A percentile compares a stretch with the other conserved stretches of the same genome.
These are phyloP conservation scores for Clohesyomyces aquaticus DNA, from an alignment of 495 filamentous ascomycete species.

Conservation along the genomic window DNA sequence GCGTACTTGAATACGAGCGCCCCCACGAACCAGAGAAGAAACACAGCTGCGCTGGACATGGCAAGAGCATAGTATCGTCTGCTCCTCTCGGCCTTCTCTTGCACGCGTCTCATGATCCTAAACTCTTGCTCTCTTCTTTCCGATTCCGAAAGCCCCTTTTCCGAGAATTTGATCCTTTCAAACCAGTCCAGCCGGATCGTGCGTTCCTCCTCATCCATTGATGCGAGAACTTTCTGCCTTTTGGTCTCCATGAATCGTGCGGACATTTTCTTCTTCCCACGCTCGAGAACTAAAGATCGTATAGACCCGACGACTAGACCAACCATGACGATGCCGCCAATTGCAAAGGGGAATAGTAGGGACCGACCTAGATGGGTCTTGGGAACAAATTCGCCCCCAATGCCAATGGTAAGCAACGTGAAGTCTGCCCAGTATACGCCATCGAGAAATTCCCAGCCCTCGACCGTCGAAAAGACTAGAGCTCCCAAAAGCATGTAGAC, in stretches of 20 bases:
- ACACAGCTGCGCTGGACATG: slow-evolving; percentile 65
- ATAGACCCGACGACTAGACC: slow-evolving; percentile 84
- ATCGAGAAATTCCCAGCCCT: slow-evolving; percentile 79
- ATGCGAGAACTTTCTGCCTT: slow-evolving; percentile 58
- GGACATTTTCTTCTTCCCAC: slow-evolving; percentile 69
- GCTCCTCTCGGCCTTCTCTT: slow-evolving; percentile 56
- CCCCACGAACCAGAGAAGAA: slow-evolving; percentile 78
- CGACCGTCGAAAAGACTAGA: slow-evolving; percentile 69
- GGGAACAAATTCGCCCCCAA: slow-evolving; percentile 69
- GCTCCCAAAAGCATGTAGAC: slow-evolving; percentile 76
- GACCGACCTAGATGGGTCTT: slow-evolving; percentile 64
- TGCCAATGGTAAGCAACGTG: slow-evolving; percentile 82
- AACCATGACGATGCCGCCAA: slow-evolving; percentile 78
- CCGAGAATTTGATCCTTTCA: slow-evolving; percentile 41
- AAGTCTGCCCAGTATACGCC: slow-evolving; percentile 82
- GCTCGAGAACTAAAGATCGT: slow-evolving; percentile 75
- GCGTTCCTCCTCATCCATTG: slow-evolving; percentile 54
- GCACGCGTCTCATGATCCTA: slow-evolving; percentile 77
- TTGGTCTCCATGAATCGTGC: slow-evolving; percentile 73
- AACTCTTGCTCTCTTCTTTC: slow-evolving; percentile 76
- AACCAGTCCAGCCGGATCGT: slow-evolving; percentile 58
- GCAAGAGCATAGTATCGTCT: slow-evolving; percentile 71
- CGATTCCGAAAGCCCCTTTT: slow-evolving; percentile 52
- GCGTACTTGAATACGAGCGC: slow-evolving; percentile 69
- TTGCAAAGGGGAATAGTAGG: slow-evolving; percentile 77